Conservation (phyloP, 352 stramenopile genomes). For the Globisporangium lucens region DNA sequence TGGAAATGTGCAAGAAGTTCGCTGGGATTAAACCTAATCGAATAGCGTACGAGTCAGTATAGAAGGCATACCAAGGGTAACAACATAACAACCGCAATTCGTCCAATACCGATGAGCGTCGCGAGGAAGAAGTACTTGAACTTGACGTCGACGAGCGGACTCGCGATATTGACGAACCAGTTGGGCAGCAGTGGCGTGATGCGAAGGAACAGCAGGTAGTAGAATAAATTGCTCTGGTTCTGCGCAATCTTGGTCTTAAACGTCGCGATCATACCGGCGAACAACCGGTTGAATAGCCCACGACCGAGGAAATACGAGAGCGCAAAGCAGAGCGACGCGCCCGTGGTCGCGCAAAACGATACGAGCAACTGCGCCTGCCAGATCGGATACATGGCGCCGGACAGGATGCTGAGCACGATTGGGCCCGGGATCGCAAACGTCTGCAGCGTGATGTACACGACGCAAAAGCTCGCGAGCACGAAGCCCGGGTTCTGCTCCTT, state of each 20-base stretch:
- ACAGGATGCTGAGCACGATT: conserved; percentile 85
- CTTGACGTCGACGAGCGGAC: conserved; percentile 75
- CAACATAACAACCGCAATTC: neutral
- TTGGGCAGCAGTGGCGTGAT: conserved; percentile 87
- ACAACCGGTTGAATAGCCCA: conserved; percentile 61
- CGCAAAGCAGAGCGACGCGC: conserved; percentile 81
- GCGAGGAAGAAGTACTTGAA: conserved; percentile 86
- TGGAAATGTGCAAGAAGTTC: conserved; percentile 87
- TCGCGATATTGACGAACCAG: conserved; percentile 90
- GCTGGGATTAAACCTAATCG: conserved; percentile 57
- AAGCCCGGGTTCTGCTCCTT: conserved; percentile 68
- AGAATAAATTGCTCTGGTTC: conserved; percentile 84
- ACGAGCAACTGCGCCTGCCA: conserved; percentile 74
- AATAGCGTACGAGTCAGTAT: neutral
- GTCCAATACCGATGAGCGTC: conserved; percentile 57
- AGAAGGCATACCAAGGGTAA: neutral
- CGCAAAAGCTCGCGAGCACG: conserved; percentile 75
- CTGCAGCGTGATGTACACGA: conserved; percentile 86
- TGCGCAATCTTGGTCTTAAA: conserved; percentile 86
- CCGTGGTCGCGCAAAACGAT: conserved; percentile 78
- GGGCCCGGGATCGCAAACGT: conserved; percentile 87
- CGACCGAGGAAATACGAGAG: conserved; percentile 84
- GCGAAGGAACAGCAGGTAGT: conserved; percentile 88
- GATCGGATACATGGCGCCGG: conserved; percentile 87
- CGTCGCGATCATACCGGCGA: conserved; percentile 64